Evolutionary conservation across 2,329 filamentous ascomycete genomes (phyloP).

Genomic region (Chaetomiaceae sp.): DNA sequence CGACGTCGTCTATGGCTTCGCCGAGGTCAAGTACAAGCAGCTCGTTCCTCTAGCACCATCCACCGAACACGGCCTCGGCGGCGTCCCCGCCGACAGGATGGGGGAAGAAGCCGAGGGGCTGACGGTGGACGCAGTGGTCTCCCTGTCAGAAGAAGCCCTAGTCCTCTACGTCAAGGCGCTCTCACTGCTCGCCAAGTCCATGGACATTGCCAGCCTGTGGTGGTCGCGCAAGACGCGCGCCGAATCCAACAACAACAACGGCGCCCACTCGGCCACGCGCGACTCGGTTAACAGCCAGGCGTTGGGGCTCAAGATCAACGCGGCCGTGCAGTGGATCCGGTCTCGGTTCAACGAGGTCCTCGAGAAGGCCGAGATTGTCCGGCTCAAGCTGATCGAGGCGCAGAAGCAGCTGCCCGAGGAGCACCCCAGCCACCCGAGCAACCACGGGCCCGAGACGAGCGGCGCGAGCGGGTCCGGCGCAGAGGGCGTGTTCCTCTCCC

Average conservation of each 20-base stretch:
- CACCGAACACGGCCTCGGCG: constrained; percentile 64
- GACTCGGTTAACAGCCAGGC: constrained; percentile 44
- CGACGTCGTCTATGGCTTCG: constrained; percentile 95
- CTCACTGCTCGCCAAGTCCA: constrained; percentile 83
- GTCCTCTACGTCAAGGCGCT: constrained; percentile 96
- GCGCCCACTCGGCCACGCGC: constrained; percentile 36
- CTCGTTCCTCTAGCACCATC: constrained; percentile 85
- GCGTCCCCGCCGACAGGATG: constrained; percentile 51
- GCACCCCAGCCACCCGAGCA: constrained; percentile 81
- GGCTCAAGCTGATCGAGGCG: constrained; percentile 77
- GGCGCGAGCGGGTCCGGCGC: constrained; percentile 59
- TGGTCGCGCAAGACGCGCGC: constrained; percentile 76
- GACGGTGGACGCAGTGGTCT: constrained; percentile 79
- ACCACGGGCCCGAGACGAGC: constrained; percentile 59
- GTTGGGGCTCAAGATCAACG: constrained; percentile 72
- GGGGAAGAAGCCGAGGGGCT: constrained; percentile 69
- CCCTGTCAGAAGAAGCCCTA: constrained; percentile 87
- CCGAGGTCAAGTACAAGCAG: constrained; percentile 97
- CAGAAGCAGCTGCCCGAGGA: constrained; percentile 79
- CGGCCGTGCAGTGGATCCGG: constrained; percentile 92
- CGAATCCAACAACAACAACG: constrained; percentile 48
- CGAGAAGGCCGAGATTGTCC: constrained; percentile 94
- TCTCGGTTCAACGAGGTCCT: constrained; percentile 93
- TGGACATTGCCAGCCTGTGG: constrained; percentile 92
- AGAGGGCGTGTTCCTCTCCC: constrained; percentile 78